A percentile compares a stretch with the other conserved stretches of the same genome.
These are phyloP conservation scores for Plasmodium gonderi DNA, from an alignment of 169 alveolate genomes.

Conservation along the genomic window DNA sequence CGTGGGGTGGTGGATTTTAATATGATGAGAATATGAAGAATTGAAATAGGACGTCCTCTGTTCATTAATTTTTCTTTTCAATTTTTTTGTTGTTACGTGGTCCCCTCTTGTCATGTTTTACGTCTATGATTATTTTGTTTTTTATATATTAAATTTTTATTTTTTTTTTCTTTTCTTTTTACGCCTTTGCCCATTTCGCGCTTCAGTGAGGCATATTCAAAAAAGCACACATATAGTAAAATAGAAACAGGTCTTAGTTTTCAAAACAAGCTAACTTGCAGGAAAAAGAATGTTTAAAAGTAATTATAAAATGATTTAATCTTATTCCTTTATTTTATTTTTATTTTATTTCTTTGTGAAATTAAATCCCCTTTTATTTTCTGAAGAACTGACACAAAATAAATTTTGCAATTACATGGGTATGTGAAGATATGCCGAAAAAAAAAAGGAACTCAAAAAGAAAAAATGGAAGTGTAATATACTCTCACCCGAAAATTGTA, in stretches of 20 bases:
- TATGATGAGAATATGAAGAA: not conserved
- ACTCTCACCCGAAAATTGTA: conserved; percentile 29
- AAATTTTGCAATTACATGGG: not conserved
- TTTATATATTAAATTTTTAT: no score
- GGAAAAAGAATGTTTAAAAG: not conserved
- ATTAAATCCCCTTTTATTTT: not conserved
- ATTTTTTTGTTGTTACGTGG: not conserved
- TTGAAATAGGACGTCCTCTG: not conserved
- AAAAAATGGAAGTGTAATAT: conserved; percentile 26
- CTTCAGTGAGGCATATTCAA: not conserved
- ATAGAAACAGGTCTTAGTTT: not conserved
- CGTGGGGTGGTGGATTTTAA: not conserved
- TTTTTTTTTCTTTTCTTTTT: not conserved
- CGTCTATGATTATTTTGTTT: no score
- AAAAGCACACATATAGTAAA: not conserved
- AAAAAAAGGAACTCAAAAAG: conserved; percentile 48
- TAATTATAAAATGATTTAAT: not conserved
- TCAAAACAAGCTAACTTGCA: not conserved
- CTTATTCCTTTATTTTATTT: not conserved
- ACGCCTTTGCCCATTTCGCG: not conserved
- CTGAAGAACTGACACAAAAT: not conserved
- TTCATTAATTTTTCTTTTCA: not conserved
- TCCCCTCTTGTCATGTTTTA: not conserved
- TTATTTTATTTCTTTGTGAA: not conserved
- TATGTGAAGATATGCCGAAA: conserved; percentile 34